Conservation (phyloP, 345 rosid genomes). For the Syzygium jambos region DNA sequence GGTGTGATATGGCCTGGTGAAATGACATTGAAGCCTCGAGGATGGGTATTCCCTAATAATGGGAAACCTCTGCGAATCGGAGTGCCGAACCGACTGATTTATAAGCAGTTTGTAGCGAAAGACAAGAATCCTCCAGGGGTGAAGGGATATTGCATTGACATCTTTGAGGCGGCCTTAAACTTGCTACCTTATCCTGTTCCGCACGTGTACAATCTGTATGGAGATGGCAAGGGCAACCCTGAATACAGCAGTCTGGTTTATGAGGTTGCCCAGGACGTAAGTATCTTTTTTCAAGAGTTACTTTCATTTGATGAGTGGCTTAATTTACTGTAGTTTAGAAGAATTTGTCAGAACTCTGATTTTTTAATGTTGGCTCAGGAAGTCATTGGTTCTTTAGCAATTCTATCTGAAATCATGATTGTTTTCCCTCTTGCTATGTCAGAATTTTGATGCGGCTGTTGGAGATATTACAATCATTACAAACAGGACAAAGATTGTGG, state of each 20-base stretch:
- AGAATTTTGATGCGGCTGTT: slow-evolving; percentile 77
- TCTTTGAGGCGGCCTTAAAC: slow-evolving; percentile 80
- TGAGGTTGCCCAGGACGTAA: slow-evolving; percentile 60
- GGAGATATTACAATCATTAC: slow-evolving; percentile 69
- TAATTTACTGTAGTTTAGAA: neutral
- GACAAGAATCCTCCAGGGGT: slow-evolving; percentile 65
- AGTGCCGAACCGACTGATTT: slow-evolving; percentile 74
- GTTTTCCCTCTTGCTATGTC: slow-evolving; percentile 14
- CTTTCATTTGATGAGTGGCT: neutral
- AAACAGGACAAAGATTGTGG: slow-evolving; percentile 78
- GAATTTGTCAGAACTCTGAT: neutral
- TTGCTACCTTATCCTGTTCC: slow-evolving; percentile 89
- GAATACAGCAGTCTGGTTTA: slow-evolving; percentile 42
- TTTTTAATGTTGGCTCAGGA: neutral
- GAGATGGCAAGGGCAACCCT: slow-evolving; percentile 64
- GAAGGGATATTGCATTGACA: slow-evolving; percentile 79
- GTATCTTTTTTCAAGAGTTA: slow-evolving; percentile 22
- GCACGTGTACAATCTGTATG: slow-evolving; percentile 44
- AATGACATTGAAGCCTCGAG: slow-evolving; percentile 42
- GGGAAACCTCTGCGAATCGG: slow-evolving; percentile 67
- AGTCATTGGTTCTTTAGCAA: neutral
- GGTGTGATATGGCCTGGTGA: slow-evolving; percentile 83
- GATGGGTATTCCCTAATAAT: slow-evolving; percentile 91
- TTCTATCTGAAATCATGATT: neutral
- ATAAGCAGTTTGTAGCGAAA: slow-evolving; percentile 38